These are phyloP conservation scores for Lodderomyces pseudojiufengensis DNA, from an alignment of 1,139 yeast genomes.

Conservation along the genomic window DNA sequence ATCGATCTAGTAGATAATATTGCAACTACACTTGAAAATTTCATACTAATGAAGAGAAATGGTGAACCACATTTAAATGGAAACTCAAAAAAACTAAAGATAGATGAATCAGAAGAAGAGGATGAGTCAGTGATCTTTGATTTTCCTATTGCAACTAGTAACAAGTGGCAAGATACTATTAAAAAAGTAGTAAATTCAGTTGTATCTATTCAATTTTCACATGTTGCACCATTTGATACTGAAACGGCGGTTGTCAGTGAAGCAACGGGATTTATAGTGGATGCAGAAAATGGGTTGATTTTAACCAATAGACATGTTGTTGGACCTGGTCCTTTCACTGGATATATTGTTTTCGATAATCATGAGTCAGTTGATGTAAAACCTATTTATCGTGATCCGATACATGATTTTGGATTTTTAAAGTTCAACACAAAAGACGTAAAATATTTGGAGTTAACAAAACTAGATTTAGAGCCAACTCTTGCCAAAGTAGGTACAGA, in stretches of 20 bases:
- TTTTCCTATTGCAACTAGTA: conserved; percentile 14
- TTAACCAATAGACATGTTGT: conserved; percentile 92
- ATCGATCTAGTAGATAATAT: too few species aligned
- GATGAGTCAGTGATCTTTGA: conserved; percentile 14
- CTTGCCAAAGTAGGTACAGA: conserved; percentile 86
- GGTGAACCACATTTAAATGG: conserved; percentile 15
- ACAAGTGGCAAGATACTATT: conserved; percentile 75
- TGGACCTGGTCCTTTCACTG: conserved; percentile 91
- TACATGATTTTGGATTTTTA: conserved; percentile 81
- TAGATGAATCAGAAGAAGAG: conserved; percentile 11
- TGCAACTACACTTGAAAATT: too few species aligned
- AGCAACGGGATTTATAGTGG: conserved; percentile 96
- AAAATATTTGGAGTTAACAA: conserved; percentile 69
- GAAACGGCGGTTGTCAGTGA: conserved; percentile 80
- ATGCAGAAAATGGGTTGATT: conserved; percentile 72
- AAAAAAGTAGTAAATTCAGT: conserved; percentile 80
- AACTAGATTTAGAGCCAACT: conserved; percentile 71
- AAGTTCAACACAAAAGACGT: conserved; percentile 69
- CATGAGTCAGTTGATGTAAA: conserved; percentile 90
- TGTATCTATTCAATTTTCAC: conserved; percentile 85
- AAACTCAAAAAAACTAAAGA: conserved; percentile 8
- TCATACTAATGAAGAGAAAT: conserved; percentile 16
- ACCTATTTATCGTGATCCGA: conserved; percentile 81
- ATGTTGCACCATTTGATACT: conserved; percentile 82
- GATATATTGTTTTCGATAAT: conserved; percentile 88